Conservation (phyloP, 202 grass and related monocot genomes). For the Carex arenaria region DNA sequence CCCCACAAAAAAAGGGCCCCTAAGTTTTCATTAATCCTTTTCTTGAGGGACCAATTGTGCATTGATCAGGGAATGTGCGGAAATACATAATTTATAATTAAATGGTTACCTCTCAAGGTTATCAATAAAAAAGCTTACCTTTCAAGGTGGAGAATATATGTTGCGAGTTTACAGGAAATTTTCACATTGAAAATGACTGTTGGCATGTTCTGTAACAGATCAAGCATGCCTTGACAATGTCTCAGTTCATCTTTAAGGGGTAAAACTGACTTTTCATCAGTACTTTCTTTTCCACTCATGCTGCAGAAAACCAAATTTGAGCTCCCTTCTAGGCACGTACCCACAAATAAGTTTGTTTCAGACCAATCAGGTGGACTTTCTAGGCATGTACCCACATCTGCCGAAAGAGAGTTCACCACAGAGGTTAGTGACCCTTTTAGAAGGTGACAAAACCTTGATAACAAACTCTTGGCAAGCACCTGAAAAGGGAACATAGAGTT, state of each 20-base stretch:
- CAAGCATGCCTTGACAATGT: conserved; percentile 64
- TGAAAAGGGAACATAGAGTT: conserved; percentile 20
- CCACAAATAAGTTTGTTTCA: conserved; percentile 26
- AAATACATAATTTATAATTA: conserved; percentile 5
- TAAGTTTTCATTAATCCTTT: not conserved
- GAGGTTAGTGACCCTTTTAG: conserved; percentile 47
- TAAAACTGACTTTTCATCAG: conserved; percentile 28
- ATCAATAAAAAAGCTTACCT: conserved; percentile 44
- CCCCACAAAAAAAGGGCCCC: not conserved
- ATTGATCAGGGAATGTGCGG: not conserved
- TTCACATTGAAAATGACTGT: conserved; percentile 61
- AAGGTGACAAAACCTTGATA: conserved; percentile 53
- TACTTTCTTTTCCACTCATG: conserved; percentile 34
- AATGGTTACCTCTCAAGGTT: not conserved
- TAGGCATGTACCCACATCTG: conserved; percentile 29
- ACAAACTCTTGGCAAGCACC: conserved; percentile 69
- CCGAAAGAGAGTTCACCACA: conserved; percentile 32
- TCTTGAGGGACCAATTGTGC: not conserved
- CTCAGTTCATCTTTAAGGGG: conserved; percentile 35
- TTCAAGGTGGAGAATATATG: conserved; percentile 85
- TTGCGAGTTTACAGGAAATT: conserved; percentile 43
- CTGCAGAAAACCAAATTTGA: conserved; percentile 20
- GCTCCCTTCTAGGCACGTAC: not conserved
- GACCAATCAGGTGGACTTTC: conserved; percentile 60
- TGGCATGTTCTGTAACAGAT: conserved; percentile 55